Evolutionary conservation across 495 filamentous ascomycete genomes (phyloP), one percentile per base, ranked within the genome.

Genomic region (Lichina pygmaea): DNA sequence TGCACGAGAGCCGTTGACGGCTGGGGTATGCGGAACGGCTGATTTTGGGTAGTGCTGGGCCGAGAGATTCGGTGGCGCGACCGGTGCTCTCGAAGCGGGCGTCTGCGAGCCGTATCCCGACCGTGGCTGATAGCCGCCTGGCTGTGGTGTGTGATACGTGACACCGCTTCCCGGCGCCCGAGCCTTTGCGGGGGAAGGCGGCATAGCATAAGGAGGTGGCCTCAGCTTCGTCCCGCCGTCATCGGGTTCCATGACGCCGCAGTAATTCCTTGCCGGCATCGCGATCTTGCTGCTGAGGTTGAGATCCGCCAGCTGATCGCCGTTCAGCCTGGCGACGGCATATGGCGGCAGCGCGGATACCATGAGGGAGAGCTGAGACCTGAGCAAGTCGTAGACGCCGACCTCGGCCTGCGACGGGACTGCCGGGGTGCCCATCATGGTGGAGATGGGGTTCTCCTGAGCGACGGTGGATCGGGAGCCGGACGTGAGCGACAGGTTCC

Each of bases 171-270:
- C 16, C 11, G 42, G 5, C 6, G 46, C 31, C 16, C 43, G 43
- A 32, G 43, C 48, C 13, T 7, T 49, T 16, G 41, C 11, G 7
- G 43, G 31, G 17, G 39, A 7, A 11, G 43, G 43, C 7, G 17
- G 11, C 8, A 24, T 24, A 4, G 24, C 4, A 24, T 24, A 24
- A 24, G 24, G 4, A 24, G 24, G 4, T 24, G 24, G 24, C 24
- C 24, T 24, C 24, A 37, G 16, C 17, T 33, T 47, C 8, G 46
- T 42, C 13, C 33, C 30, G 9, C 33, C 42, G 17, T 86, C 81
- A 51, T 92, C 84, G 55, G 85, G 81, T 54, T 93, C 84, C 77
- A 93, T 79, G 11, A 76, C 73, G 5, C 86, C 86, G 44, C 66
- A 69, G 50, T 80, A 80, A 53, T 80, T 72, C 38, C 72, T 75